A percentile compares a stretch with the other conserved stretches of the same genome.
Conservation (phyloP, 306 rosid genomes). For the Prunus davidiana region DNA sequence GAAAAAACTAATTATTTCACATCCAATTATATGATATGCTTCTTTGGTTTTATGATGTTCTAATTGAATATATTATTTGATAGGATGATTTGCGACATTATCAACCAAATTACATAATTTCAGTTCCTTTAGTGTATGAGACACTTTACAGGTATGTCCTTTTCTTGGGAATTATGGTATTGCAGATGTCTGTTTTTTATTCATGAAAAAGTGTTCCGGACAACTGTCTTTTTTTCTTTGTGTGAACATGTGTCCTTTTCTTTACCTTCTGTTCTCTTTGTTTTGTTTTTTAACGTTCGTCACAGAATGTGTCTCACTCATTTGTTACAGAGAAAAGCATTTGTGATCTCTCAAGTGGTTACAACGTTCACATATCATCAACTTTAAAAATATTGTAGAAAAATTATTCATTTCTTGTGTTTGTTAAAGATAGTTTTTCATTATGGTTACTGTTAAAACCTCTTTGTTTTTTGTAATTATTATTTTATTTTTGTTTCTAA, state of each 20-base stretch:
- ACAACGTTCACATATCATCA: too few relatives aligned
- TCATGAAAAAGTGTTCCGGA: neutral
- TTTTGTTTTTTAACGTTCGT: neutral
- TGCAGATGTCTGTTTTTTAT: neutral
- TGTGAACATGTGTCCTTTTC: neutral
- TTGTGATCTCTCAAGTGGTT: neutral
- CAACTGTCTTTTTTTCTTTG: neutral
- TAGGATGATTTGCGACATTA: slow-evolving; percentile 71
- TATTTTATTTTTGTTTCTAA: too few relatives aligned
- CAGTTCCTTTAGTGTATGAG: slow-evolving; percentile 93
- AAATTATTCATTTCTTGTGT: too few relatives aligned
- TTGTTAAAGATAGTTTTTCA: too few relatives aligned
- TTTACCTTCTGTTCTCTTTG: neutral
- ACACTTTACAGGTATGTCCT: slow-evolving; percentile 75
- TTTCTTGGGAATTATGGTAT: slow-evolving; percentile 1
- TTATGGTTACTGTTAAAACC: too few relatives aligned
- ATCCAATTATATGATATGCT: neutral
- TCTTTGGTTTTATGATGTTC: slow-evolving; percentile 1
- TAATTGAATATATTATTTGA: slow-evolving; percentile 18
- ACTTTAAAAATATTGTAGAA: too few relatives aligned
- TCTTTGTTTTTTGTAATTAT: too few relatives aligned
- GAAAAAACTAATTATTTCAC: neutral
- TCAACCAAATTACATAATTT: slow-evolving; percentile 71
- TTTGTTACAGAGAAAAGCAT: neutral
- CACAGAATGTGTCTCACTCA: neutral